These are phyloP conservation scores for Globisporangium apiculatum DNA, from an alignment of 352 stramenopile species.

Conservation along the genomic window DNA sequence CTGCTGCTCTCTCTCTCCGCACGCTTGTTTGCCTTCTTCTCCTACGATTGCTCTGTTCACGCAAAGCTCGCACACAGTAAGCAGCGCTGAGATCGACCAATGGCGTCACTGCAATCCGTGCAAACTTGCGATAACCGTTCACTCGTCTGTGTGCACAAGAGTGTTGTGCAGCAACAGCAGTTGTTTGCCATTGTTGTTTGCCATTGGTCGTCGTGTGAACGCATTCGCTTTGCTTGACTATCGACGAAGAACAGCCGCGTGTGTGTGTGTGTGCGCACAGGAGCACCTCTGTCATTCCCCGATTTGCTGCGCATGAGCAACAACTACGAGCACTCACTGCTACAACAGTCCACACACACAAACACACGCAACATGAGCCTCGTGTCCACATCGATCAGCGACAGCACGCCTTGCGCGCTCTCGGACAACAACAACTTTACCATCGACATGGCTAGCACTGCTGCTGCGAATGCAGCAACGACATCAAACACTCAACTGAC, in stretches of 20 bases:
- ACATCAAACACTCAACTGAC: neutral
- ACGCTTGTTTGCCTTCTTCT: too few species aligned
- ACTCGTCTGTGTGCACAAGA: too few species aligned
- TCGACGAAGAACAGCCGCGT: too few species aligned
- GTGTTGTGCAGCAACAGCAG: too few species aligned
- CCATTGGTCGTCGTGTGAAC: neutral
- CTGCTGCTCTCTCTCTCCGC: too few species aligned
- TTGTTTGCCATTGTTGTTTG: too few species aligned
- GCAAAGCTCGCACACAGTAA: too few species aligned
- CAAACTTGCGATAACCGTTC: too few species aligned
- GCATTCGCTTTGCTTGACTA: too few species aligned
- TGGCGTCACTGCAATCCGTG: too few species aligned
- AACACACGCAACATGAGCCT: slow-evolving; percentile 7
- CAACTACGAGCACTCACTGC: neutral
- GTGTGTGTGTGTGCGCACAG: neutral
- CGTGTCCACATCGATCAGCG: slow-evolving; percentile 1
- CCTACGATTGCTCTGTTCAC: too few species aligned
- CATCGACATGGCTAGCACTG: neutral
- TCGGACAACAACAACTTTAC: slow-evolving; percentile 1
- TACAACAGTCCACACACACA: neutral
- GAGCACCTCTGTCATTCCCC: neutral
- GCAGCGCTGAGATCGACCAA: too few species aligned
- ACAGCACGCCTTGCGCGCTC: slow-evolving; percentile 3
- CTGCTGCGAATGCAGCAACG: neutral
- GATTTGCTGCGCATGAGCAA: slow-evolving; percentile 4